These are phyloP conservation scores for Neocucurbitaria cava DNA, from an alignment of 2,329 filamentous ascomycete genomes.

Conservation along the genomic window DNA sequence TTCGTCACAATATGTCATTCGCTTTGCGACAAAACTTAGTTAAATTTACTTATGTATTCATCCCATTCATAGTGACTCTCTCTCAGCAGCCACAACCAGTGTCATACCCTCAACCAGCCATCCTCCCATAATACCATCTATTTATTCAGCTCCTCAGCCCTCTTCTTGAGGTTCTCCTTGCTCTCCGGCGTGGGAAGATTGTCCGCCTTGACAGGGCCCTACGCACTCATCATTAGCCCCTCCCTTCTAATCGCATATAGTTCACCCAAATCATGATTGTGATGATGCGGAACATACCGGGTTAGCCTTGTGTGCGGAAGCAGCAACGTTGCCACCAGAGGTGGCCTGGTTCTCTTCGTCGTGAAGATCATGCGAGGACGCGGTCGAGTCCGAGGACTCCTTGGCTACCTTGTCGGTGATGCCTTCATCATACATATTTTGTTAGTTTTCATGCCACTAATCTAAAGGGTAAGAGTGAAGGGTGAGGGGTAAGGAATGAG, in stretches of 20 bases:
- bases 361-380: constrained; percentile 46
- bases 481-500: no score
- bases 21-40: not conserved
- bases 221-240: constrained; percentile 14
- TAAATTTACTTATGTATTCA: not conserved
- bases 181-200: constrained; percentile 54
- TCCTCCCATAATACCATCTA: constrained; percentile 21
- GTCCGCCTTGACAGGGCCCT: constrained; percentile 56
- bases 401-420: constrained; percentile 56
- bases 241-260: no score
- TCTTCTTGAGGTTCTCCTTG: constrained; percentile 59
- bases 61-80: not conserved
- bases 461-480: not conserved
- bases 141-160: constrained; percentile 59
- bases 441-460: no score
- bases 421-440: constrained; percentile 44
- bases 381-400: constrained; percentile 52
- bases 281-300: constrained; percentile 36
- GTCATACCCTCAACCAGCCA: not conserved
- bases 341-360: constrained; percentile 41
- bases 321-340: constrained; percentile 42
- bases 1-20: no score
- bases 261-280: no score
- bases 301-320: constrained; percentile 52
- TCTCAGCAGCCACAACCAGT: not conserved